Evolutionary conservation across 768 basidiomycete species (phyloP).

Genomic region (Cyclocybe cylindracea): DNA sequence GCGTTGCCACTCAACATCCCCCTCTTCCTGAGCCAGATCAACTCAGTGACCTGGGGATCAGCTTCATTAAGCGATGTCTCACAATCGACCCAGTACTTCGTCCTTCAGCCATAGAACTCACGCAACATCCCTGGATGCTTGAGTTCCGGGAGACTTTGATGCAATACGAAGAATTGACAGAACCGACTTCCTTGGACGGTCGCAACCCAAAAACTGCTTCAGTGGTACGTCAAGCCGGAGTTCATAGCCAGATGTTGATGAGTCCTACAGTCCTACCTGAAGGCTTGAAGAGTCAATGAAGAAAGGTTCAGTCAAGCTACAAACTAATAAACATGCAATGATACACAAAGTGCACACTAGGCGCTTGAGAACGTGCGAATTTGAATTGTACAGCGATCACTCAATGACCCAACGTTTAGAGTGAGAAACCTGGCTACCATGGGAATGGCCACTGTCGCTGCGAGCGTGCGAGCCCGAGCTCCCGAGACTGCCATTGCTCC

Average conservation of each 20-base stretch:
- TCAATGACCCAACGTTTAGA: constrained; percentile 59
- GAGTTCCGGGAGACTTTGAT: constrained; percentile 73
- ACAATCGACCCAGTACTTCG: constrained; percentile 83
- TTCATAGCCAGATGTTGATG: too few relatives aligned
- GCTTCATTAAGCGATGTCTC: constrained; percentile 91
- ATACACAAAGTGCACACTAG: not conserved
- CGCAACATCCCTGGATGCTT: constrained; percentile 89
- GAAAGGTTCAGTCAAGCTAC: not conserved
- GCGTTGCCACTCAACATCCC: constrained; percentile 94
- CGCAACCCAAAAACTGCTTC: constrained; percentile 50
- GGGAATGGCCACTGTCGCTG: constrained; percentile 29
- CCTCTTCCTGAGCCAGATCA: constrained; percentile 91
- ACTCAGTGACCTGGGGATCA: constrained; percentile 85
- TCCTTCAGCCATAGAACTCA: constrained; percentile 82
- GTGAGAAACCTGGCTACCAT: constrained; percentile 25
- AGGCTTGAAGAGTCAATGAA: constrained; percentile 27
- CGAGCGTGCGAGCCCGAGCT: constrained; percentile 30
- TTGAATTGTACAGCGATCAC: constrained; percentile 27
- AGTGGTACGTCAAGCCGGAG: constrained; percentile 55
- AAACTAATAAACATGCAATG: too few relatives aligned
- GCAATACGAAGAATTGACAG: constrained; percentile 64
- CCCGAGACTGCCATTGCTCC: constrained; percentile 37
- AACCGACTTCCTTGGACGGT: constrained; percentile 46
- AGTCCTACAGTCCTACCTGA: too few relatives aligned
- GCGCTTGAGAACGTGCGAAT: constrained; percentile 1